Evolutionary conservation across 1,284 basidiomycete genomes (phyloP), one percentile per base, ranked within the genome.

Genomic region (Rhodotorula sp.): DNA sequence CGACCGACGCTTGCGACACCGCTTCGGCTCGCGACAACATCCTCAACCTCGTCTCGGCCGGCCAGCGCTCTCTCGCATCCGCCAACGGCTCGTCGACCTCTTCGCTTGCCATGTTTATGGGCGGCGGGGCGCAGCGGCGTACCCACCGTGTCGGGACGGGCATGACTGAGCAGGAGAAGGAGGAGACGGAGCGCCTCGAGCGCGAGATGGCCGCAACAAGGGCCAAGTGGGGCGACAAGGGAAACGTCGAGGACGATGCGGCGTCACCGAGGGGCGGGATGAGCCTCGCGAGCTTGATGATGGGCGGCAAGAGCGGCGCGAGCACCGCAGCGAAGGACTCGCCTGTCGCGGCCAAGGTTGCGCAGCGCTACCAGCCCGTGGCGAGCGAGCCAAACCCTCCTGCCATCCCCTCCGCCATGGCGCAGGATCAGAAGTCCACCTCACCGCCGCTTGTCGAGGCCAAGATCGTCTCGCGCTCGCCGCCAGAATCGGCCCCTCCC

Each of bases 61-160:
- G 72, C 27, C 61, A 68, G 36, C 19, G 12, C 22, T 4, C 32
- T 25, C 22, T 34, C 50, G 34, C n/a, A 34, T 36, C 21, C 25
- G n/a, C 32, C 27, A 9, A 4, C 8, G 50, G 48, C 2, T 32
- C 39, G 1, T 37, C 62, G 12, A 37, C 66, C 0, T 61, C 69
- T 19, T 74, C 75, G 1, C 68, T 76, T 48, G 72, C 75, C 10
- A 60, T 62, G 51, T 70, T 76, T 68, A 74, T 76, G 72, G 73
- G 75, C 41, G 73, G 72, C 21, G 73, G 69, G 1, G n/a, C 48
- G 3, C 56, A 56, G 29, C 50, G 68, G 5, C 51, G 70, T 19
- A 61, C 70, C 0, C 75, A 76, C 58, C 59, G 66, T 15, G 59
- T 76, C 37, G 64, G 64, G 13, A 48, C 37, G 12, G 72, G 66